These are phyloP conservation scores for Coemansia asiatica DNA, from an alignment of 192 early-diverging fungal genomes.

Conservation along the genomic window DNA sequence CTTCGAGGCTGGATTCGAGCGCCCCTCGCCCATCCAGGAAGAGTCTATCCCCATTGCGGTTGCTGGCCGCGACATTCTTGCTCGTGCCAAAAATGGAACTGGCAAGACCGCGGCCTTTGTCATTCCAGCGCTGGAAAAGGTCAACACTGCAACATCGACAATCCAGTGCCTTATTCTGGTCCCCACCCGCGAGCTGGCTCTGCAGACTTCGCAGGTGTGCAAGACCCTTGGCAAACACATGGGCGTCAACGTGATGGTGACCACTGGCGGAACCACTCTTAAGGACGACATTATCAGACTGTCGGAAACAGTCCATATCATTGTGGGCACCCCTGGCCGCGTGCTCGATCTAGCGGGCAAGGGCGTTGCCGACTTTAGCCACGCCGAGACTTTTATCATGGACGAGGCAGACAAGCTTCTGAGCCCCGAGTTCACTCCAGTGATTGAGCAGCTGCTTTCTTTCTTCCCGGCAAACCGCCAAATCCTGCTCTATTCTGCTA, in stretches of 20 bases:
- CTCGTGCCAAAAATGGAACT: conserved; percentile 94
- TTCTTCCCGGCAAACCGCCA: conserved; percentile 88
- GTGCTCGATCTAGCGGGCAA: conserved; percentile 96
- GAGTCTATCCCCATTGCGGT: conserved; percentile 98
- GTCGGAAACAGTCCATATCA: conserved; percentile 88
- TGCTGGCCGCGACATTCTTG: conserved; percentile 92
- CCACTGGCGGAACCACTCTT: conserved; percentile 95
- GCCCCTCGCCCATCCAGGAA: conserved; percentile 97
- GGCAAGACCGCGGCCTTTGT: conserved; percentile 97
- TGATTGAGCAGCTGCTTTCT: conserved; percentile 94
- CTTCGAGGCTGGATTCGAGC: conserved; percentile 97
- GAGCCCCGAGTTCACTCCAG: conserved; percentile 97
- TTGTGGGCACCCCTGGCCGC: conserved; percentile 97
- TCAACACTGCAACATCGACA: conserved; percentile 79
- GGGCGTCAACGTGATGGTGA: conserved; percentile 97
- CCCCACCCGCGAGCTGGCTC: conserved; percentile 94
- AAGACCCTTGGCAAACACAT: conserved; percentile 97
- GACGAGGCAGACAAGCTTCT: conserved; percentile 99
- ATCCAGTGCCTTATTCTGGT: conserved; percentile 94
- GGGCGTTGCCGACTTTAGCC: conserved; percentile 86
- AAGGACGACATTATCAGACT: conserved; percentile 99
- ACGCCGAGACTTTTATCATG: conserved; percentile 93
- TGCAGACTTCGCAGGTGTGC: conserved; percentile 99
- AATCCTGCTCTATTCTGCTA: conserved; percentile 95
- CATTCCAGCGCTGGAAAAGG: conserved; percentile 93